Base-by-base conservation (phyloP, 805 yeast species). In the Grigorovia yakushimaensis region DNA sequence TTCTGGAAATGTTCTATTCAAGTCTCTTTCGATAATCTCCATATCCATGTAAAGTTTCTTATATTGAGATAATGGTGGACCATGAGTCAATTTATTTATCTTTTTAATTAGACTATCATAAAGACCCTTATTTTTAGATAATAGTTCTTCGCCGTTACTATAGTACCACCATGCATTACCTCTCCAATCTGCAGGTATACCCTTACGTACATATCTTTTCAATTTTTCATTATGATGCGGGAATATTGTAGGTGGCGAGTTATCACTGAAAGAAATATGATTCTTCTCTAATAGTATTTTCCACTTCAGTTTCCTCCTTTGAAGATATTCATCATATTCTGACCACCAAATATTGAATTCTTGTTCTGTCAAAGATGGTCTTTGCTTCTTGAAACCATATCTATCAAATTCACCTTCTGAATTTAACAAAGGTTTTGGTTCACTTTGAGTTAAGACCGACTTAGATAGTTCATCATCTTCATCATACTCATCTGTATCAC, bases 101-200 rank as follows among this genome's bases (percentile, higher is more conserved):
- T 81, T 79, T 13, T 66, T 68, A 37, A 87, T 80, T 27, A 91
- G 71, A 50, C 72, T 70, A 41, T 80, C 85, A 62, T 89, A 93
- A 2, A 85, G 74, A 1, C 95, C 96, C 15, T 69, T 69, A 59
- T 89, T 79, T 38, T 79, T 78, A 54, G 76, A 79, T 48, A 88
- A 65, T 54, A 74, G 74, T 46, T 85, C 93, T 47, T 80, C 74
- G 2, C 98, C 98, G 22, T 81, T 81, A 8, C 95, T 95, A 64
- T 86, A 91, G 70, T 80, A 82, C 73, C 93, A 91, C 98, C 98
- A 91, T 0, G 97, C 96, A 54, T 78, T 77, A 1, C 98, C 98
- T 54, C 98, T 72, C 97, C 96, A 91, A 61, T 88, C 96, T 0
- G 96, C 89, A 0, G 98, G 98, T 10, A 91, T 82, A 11, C 98